phyloP scores from a whole-genome alignment of 257 asterid genomes.

The Mentha longifolia region DNA sequence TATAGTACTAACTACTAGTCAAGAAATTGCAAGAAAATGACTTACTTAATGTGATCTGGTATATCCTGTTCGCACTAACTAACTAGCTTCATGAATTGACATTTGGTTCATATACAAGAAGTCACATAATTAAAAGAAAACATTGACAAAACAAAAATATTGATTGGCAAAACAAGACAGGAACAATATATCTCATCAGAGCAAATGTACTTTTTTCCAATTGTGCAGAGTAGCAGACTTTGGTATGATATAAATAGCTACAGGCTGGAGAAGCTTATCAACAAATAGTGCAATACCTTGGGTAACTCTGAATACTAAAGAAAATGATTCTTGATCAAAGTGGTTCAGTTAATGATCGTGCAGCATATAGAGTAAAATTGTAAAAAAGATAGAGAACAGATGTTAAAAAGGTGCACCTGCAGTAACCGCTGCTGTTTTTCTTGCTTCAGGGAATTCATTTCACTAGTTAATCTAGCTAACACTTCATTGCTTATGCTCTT shows the following conservation, averaged over 20 bases:
- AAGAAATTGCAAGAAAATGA: background rate
- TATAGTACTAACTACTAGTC: background rate
- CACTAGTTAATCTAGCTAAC: slow-evolving; percentile 64
- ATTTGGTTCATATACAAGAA: slow-evolving; percentile 5
- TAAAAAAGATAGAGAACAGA: slow-evolving; percentile 9
- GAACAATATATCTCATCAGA: background rate
- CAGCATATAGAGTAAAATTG: background rate
- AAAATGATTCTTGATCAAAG: slow-evolving; percentile 1
- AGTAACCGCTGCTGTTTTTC: slow-evolving; percentile 61
- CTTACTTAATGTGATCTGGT: slow-evolving; percentile 3
- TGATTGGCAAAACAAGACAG: background rate
- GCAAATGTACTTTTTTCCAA: background rate
- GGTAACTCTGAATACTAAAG: background rate
- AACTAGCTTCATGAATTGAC: background rate
- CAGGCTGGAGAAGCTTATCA: too few species aligned
- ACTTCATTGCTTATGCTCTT: slow-evolving; percentile 75
- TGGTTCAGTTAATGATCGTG: slow-evolving; percentile 11
- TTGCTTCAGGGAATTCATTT: slow-evolving; percentile 62
- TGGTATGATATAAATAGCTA: too few species aligned
- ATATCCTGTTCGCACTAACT: slow-evolving; percentile 2
- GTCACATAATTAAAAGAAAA: background rate
- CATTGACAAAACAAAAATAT: background rate
- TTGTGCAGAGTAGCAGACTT: too few species aligned
- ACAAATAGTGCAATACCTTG: background rate
- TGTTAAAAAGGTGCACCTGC: slow-evolving; percentile 42